Conservation (phyloP, 2,329 filamentous ascomycete species). For the Apiospora pterosperma region DNA sequence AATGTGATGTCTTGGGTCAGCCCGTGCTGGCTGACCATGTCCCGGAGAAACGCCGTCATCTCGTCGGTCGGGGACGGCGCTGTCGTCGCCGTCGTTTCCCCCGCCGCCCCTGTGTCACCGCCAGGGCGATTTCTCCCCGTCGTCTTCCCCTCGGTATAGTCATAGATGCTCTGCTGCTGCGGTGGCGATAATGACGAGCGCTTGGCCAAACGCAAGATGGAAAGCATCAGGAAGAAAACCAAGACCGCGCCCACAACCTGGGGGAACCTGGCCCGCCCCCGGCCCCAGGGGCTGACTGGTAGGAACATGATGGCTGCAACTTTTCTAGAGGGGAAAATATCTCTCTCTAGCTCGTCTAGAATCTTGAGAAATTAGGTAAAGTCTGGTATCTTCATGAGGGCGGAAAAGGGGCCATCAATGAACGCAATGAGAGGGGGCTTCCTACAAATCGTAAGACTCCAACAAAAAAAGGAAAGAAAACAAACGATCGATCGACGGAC, state of each 20-base stretch:
- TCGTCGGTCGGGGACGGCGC: slow-evolving; percentile 13
- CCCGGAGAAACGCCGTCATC: slow-evolving; percentile 17
- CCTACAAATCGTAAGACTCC: background rate
- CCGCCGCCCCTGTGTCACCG: slow-evolving; percentile 8
- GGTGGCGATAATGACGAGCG: slow-evolving; percentile 4
- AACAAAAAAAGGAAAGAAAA: background rate
- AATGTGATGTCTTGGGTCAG: slow-evolving; percentile 21
- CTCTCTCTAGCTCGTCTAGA: background rate
- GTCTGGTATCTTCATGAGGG: background rate
- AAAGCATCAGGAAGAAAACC: slow-evolving; percentile 13
- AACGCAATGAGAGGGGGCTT: background rate
- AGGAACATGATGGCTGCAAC: slow-evolving; percentile 10
- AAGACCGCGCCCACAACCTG: slow-evolving; percentile 12
- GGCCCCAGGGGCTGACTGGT: slow-evolving; percentile 9
- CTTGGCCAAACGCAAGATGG: slow-evolving; percentile 9
- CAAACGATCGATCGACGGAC: background rate
- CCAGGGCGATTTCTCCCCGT: no score
- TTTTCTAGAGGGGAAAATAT: background rate
- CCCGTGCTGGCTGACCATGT: slow-evolving; percentile 20
- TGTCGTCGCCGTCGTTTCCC: slow-evolving; percentile 11
- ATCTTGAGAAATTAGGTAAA: background rate
- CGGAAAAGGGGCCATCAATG: background rate
- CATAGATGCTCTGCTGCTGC: slow-evolving; percentile 14
- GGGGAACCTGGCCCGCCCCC: slow-evolving; percentile 3
- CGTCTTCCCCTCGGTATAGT: slow-evolving; percentile 22